Evolutionary conservation across 176 grass and related monocot genomes (phyloP).

Genomic region (Thalia dealbata): DNA sequence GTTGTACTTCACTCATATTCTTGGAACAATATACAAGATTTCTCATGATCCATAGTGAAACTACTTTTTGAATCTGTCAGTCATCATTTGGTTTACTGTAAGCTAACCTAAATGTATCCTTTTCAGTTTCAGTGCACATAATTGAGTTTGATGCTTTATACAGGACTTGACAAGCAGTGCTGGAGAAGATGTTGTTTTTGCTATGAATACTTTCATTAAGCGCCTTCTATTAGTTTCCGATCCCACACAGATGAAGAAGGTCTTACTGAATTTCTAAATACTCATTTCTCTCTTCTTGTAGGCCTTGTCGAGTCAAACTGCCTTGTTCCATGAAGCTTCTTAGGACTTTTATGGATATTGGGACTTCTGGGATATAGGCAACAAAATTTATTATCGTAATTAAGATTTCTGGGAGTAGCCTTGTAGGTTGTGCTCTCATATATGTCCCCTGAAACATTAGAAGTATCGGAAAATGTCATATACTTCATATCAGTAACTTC

Average conservation of each 20-base stretch:
- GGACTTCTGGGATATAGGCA: no score
- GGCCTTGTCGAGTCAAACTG: no score
- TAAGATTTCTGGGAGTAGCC: no score
- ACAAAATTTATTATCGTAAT: no score
- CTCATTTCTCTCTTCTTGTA: background rate
- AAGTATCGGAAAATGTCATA: background rate
- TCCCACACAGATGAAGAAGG: conserved; percentile 96
- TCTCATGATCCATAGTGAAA: background rate
- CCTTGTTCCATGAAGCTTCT: no score
- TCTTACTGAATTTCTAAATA: background rate
- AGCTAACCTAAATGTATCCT: background rate
- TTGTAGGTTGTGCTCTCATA: no score
- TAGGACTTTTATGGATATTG: no score
- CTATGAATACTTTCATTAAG: conserved; percentile 97
- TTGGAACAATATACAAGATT: background rate
- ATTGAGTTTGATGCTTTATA: background rate
- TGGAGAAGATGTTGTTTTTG: conserved; percentile 87
- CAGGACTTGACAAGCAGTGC: conserved; percentile 79
- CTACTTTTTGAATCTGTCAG: background rate
- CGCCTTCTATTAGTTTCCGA: conserved; percentile 78
- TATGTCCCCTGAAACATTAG: no score
- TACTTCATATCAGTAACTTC: background rate
- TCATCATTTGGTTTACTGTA: background rate
- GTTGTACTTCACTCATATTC: background rate
- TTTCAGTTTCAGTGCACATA: background rate